Evolutionary conservation across 2,329 filamentous ascomycete species (phyloP).

Genomic region (Fusarium burgessii): DNA sequence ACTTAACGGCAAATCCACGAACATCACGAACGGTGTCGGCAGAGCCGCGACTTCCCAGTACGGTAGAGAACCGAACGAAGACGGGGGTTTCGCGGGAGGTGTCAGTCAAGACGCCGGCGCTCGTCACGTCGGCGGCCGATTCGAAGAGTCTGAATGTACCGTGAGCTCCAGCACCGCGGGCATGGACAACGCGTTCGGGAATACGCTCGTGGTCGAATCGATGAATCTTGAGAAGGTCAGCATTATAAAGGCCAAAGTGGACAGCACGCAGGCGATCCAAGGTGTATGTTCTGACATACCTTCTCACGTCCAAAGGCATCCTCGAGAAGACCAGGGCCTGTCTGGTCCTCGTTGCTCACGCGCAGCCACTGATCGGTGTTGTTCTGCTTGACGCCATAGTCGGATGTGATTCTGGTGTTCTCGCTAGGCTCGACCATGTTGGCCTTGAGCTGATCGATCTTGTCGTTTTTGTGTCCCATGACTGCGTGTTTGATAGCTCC

Average conservation of each 20-base stretch:
- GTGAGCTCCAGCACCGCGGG: slow-evolving; percentile 76
- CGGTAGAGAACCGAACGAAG: slow-evolving; percentile 77
- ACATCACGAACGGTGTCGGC: slow-evolving; percentile 88
- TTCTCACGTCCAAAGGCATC: slow-evolving; percentile 80
- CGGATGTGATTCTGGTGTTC: slow-evolving; percentile 75
- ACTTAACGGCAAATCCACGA: slow-evolving; percentile 76
- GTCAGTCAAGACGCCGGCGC: slow-evolving; percentile 70
- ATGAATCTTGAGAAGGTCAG: slow-evolving; percentile 64
- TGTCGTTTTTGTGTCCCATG: slow-evolving; percentile 60
- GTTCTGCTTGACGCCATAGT: slow-evolving; percentile 79
- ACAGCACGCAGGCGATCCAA: neutral
- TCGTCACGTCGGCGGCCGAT: slow-evolving; percentile 74
- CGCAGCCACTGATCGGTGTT: slow-evolving; percentile 85
- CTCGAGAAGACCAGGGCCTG: slow-evolving; percentile 76
- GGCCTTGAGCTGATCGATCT: slow-evolving; percentile 70
- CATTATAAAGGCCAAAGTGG: neutral
- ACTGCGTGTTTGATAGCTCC: slow-evolving; percentile 55
- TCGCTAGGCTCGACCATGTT: slow-evolving; percentile 70
- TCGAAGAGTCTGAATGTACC: slow-evolving; percentile 76
- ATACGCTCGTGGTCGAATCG: slow-evolving; percentile 76
- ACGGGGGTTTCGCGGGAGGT: slow-evolving; percentile 63
- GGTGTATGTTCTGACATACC: slow-evolving; percentile 55
- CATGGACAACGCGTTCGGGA: slow-evolving; percentile 76
- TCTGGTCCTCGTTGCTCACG: slow-evolving; percentile 69
- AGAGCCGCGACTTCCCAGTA: slow-evolving; percentile 78